Base-by-base conservation (phyloP, 2,329 filamentous ascomycete genomes). In the Colletotrichum abscissum region DNA sequence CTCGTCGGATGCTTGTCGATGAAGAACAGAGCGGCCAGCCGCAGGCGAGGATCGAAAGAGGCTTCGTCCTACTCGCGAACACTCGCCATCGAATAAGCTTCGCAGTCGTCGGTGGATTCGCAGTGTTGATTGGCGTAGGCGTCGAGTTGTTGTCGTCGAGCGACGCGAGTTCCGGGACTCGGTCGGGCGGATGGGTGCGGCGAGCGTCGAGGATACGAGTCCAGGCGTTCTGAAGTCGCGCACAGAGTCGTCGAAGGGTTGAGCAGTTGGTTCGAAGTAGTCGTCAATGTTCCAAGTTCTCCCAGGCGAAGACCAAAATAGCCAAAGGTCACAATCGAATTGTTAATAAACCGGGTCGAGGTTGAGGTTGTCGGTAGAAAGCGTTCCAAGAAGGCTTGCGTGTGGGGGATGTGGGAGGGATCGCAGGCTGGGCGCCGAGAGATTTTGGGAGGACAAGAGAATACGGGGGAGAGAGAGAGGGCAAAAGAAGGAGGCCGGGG, bases 71-170 rank as follows among this genome's bases (percentile, higher is more conserved):
- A 63, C 78, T 78, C 77, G 62, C 76, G 76, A 72, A 67, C 73
- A 76, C 72, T 78, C 80, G 80, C 81, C 81, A 82, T 82, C 77
- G 80, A 80, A 81, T 71, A 63, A 24, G 68, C 58, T 69, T 63
- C 55, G 49, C 69, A 75, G 38, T 67, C 52, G 69, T 74, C 63
- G 52, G 46, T 46, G 26, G 22, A 33, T 55, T 67, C 63, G 49
- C 52, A 22, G 68, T 54, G 33, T 58, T 60, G 59, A 62, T 65
- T 74, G 71, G 68, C 9, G 59, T 54, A 22, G 24, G 38, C 11
- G 67, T 63, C 30, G 46, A 30, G 63, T 57, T 52, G 33, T 71
- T 28, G 65, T 75, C 35, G 71, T 71, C 67, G 73, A 42, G 59
- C 55, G 54, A 54, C 52, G 67, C 58, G 63, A 30, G 22, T 66